Evolutionary conservation across 2,329 filamentous ascomycete genomes (phyloP).

Genomic region (Fusarium virguliforme): DNA sequence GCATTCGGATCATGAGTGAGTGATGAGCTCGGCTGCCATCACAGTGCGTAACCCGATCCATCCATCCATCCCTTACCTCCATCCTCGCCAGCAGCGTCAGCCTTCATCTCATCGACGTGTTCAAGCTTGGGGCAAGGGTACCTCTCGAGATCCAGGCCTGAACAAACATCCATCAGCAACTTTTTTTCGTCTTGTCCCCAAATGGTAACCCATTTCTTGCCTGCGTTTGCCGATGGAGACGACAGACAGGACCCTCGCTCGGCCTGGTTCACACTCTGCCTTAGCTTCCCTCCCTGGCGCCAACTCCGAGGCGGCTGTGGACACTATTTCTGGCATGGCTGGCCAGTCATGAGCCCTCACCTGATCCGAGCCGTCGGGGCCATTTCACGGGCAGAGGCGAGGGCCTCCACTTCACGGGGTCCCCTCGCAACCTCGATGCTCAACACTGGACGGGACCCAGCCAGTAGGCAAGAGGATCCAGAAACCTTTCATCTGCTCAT

Average conservation of each 20-base stretch:
- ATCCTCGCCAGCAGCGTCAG: slow-evolving; percentile 15
- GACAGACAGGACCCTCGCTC: slow-evolving; percentile 7
- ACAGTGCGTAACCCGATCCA: slow-evolving; percentile 7
- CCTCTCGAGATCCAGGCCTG: background rate
- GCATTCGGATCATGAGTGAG: slow-evolving; percentile 37
- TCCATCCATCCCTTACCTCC: background rate
- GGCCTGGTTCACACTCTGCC: slow-evolving; percentile 27
- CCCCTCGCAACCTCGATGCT: slow-evolving; percentile 22
- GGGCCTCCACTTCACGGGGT: slow-evolving; percentile 39
- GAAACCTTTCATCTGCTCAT: slow-evolving; percentile 20
- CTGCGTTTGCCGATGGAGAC: slow-evolving; percentile 36
- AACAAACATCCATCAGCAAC: slow-evolving; percentile 7
- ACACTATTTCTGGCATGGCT: slow-evolving; percentile 49
- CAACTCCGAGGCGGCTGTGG: slow-evolving; percentile 48
- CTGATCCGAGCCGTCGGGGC: slow-evolving; percentile 43
- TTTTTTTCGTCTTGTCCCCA: slow-evolving; percentile 10
- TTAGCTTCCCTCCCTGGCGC: slow-evolving; percentile 42
- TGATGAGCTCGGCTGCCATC: slow-evolving; percentile 22
- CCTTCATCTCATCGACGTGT: slow-evolving; percentile 6
- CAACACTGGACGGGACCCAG: background rate
- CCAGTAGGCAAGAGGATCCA: slow-evolving; percentile 3
- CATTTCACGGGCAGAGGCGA: slow-evolving; percentile 44
- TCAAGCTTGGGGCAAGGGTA: background rate
- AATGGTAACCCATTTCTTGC: slow-evolving; percentile 16
- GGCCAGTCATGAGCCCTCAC: slow-evolving; percentile 43